Evolutionary conservation across 2,329 filamentous ascomycete genomes (phyloP), one percentile per base, ranked within the genome.

Genomic region (Juglanconis juglandina): DNA sequence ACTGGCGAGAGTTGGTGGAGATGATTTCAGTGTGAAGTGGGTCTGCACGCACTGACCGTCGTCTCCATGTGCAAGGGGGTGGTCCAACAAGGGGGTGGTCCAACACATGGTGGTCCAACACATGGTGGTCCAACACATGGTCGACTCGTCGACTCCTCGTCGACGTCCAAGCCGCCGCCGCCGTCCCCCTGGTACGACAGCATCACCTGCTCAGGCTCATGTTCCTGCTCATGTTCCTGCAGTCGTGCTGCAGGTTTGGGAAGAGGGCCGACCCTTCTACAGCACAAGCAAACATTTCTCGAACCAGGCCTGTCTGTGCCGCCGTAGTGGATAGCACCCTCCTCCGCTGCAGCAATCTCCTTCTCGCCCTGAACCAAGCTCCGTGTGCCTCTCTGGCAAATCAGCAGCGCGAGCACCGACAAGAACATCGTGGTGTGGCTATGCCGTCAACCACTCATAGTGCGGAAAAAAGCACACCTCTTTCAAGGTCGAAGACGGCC

Each of bases 201-300:
- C 41, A 42, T n/a, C 41, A 42, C 41, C 48, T 17, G 14, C 32
- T 8, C 35, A 50, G 14, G 35, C 34, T 42, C 35, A 32, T 8
- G 4, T 17, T 42, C 48, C 32, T 14, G 30, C 2, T 37, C 44
- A 39, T 48, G 53, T 48, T 47, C 44, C 42, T 56, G 44, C 42
- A 55, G 53, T 48, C 32, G 48, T 35, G 53, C 53, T 48, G 53
- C 53, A 55, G 53, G 11, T 47, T 41, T 39, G 53, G 33, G 53
- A n/a, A 56, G 33, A 56, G 44, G 53, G 34, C 53, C 53, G 53
- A 24, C 33, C 53, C 53, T 48, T 51, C 32, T 35, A 34, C 42
- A 13, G 39, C 39, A 42, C 39, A 42, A 42, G 39, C 39, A 42
- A 46, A 46, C 42, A 17, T 48, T 32, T 5, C 46, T 24, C 17